Base-by-base conservation (phyloP, 2,329 filamentous ascomycete genomes). In the Waltergamsia citrina region DNA sequence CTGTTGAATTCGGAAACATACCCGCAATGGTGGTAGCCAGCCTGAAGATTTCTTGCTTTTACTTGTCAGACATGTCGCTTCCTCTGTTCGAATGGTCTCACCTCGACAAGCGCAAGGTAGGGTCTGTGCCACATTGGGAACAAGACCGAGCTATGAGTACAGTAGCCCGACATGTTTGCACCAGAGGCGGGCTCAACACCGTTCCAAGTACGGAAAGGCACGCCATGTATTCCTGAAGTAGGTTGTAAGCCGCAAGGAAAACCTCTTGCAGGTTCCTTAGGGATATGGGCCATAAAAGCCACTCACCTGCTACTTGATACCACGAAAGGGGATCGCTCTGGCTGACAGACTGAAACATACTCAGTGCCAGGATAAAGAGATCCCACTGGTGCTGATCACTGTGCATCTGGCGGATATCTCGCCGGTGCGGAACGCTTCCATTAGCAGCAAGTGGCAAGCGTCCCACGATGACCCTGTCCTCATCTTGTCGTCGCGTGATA, bases 41-140 rank as follows among this genome's bases (percentile, higher is more conserved):
- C 28, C 49, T 47, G 38, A 50, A 51, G 20, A 60, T 35, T 44
- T 60, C 53, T 56, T 60, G 57, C 57, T 60, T 22, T 23, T 33
- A 15, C 10, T 14, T n/a, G 22, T 16, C 5, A 29, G 24, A 7
- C 19, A 15, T 28, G 14, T 17, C 12, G 14, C n/a, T 25, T 25
- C 19, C 10, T 14, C 4, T 14, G 11, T 14, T 6, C 7, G 15
- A 12, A 11, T 18, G 9, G 2, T 24, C 50, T 38, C 40, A 71
- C 72, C 62, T 77, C 72, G 37, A 72, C 73, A 33, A 76, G 53
- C 20, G 66, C 69, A 38, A 92, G 63, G 54, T 90, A 93, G 1
- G 85, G 82, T 32, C 86, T 74, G 63, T 94, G 86, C 86, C 86
- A 93, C 25, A 78, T 71, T 25, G 81, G 74, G 51, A 94, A 92